Evolutionary conservation across 352 stramenopile species (phyloP), one percentile per base, ranked within the genome.

Genomic region (Globisporangium nunn): DNA sequence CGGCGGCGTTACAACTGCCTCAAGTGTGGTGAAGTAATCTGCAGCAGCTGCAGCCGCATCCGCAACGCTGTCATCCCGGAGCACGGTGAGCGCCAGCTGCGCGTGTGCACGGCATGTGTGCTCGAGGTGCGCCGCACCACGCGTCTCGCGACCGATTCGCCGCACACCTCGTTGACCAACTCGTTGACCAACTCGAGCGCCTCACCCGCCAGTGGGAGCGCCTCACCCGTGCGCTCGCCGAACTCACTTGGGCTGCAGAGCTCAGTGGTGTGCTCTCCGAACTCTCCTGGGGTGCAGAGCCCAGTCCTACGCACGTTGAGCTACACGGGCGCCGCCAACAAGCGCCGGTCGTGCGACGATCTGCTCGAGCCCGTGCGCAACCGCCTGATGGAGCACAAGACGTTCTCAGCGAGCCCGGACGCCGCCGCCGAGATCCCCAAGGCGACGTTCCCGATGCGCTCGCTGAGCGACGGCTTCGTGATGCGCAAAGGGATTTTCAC

Each of bases 311-410:
- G 63, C 18, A 77, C 73, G 4, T 67, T 81, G 43, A 89, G 77
- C 62, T 87, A 85, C 64, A 73, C 72, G 8, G 56, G 23, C 23
- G 6, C 46, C 15, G 11, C 54, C 4, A 15, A 51, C 28, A 78
- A 88, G 67, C 78, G 76, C n/a, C 76, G 77, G n/a, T 88, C 78
- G 18, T 77, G 83, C 51, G 79, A 90, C 55, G 72, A 88, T 40
- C 63, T 92, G 49, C 63, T 92, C 6, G 78, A 92, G 17, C 79
- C 81, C 4, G 79, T 92, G 18, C 79, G 79, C 14, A 88, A 64
- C 29, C 78, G 79, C 37, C 67, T 92, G 28, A 90, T 89, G 37
- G 78, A 92, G 62, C 88, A 92, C 71, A 90, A 88, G 75, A 88
- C 74, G 11, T 90, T 92, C 41, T 88, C 79, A 14, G 72, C 74